phyloP scores from a whole-genome alignment of 306 rosid genomes.

The Medicago arabica region DNA sequence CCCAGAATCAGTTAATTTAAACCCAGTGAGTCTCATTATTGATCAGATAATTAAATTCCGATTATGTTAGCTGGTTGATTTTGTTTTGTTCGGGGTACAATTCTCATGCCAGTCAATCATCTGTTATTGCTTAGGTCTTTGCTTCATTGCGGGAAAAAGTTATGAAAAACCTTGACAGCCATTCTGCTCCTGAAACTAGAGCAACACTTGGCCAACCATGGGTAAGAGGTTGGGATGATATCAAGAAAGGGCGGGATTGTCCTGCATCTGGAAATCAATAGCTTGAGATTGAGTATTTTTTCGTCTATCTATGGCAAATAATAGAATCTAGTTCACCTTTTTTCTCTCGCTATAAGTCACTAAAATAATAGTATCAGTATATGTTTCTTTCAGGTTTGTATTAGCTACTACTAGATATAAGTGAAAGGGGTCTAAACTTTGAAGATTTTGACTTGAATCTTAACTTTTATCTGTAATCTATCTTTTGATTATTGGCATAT shows the following conservation, averaged over 20 bases:
- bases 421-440: too few relatives aligned
- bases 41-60: conserved; percentile 24
- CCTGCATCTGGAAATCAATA: conserved; percentile 82
- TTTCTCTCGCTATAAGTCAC: too few relatives aligned
- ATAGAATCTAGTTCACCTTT: too few relatives aligned
- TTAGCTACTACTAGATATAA: too few relatives aligned
- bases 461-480: too few relatives aligned
- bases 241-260: conserved; percentile 63
- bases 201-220: conserved; percentile 80
- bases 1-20: conserved; percentile 62
- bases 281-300: conserved; percentile 3
- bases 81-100: neutral
- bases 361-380: too few relatives aligned
- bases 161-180: conserved; percentile 62
- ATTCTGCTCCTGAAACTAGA: conserved; percentile 75
- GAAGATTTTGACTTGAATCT: too few relatives aligned
- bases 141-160: conserved; percentile 58
- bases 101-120: conserved; percentile 32
- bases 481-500: too few relatives aligned
- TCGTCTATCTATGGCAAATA: too few relatives aligned
- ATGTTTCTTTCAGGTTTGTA: too few relatives aligned
- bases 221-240: conserved; percentile 98
- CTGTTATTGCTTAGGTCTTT: conserved; percentile 64
- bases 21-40: conserved; percentile 66
- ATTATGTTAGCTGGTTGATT: neutral